Evolutionary conservation across 306 rosid species (phyloP), one percentile per base, ranked within the genome.

Genomic region (Rubus parviflorus): DNA sequence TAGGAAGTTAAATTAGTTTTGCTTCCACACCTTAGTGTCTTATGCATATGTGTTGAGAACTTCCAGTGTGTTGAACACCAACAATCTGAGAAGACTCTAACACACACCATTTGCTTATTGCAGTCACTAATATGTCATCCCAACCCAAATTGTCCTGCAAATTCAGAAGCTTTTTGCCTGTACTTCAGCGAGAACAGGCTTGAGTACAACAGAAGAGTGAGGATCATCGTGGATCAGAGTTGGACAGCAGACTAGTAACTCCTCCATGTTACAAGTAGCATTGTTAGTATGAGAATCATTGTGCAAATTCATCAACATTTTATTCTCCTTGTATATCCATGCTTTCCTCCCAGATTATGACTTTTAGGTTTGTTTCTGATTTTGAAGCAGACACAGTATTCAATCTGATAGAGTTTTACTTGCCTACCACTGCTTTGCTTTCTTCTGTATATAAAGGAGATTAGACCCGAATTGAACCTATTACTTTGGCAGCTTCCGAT

Each of bases 181-280:
- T 61, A 61, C 66, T 61, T 61, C 66, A 61, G 42, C 6, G 41
- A 61, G n/a, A 61, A 61, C n/a, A 61, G 66, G 13, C 66, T 25
- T 5, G n/a, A 30, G 66, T 61, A 61, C 66, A 61, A 61, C 41
- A 37, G 66, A 25, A 30, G n/a, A 61, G 66, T 61, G 41, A 61
- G 66, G 66, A 30, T 13, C 8, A 61, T 61, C 9, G 41, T 61
- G 66, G 66, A 61, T 61, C 66, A 25, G 66, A 12, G 41, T 61
- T 61, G 66, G 41, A 61, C 30, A 6, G 42, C 17, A 5, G 66
- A 61, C 66, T 30, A 61, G 66, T 60, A 60, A 61, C 66, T 22
- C 13, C 42, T 25, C 13, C 6, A 61, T 13, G 19, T 61, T 13
- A 25, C 2, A 30, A 2, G 41, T 12, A 4, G 35, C 16, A 25